Conservation (phyloP, 2,329 filamentous ascomycete genomes). For the Penicillium hordei region DNA sequence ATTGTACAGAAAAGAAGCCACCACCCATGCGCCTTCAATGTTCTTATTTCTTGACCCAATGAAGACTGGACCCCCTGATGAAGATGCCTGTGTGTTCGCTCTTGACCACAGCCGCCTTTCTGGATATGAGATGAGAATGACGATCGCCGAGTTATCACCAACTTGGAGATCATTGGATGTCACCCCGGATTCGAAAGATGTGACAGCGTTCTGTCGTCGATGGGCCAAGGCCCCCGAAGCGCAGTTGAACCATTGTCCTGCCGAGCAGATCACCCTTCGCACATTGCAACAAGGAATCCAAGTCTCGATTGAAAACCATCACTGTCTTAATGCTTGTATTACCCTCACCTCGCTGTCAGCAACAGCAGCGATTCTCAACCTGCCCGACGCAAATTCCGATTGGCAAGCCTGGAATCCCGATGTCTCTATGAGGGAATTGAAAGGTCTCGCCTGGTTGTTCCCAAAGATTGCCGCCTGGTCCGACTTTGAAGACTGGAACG, state of each 20-base stretch:
- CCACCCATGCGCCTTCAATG: constrained; percentile 31
- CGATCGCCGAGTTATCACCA: constrained; percentile 50
- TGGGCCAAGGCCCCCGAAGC: constrained; percentile 27
- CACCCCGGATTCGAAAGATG: constrained; percentile 15
- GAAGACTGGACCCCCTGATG: constrained; percentile 45
- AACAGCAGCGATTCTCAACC: constrained; percentile 19
- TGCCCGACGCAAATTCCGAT: constrained; percentile 12
- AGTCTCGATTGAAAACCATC: constrained; percentile 16
- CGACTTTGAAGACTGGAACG: constrained; percentile 33
- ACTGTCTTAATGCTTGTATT: constrained; percentile 35
- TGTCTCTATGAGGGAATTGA: constrained; percentile 27
- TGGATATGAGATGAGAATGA: constrained; percentile 48
- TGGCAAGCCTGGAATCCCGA: constrained; percentile 33
- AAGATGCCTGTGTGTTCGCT: constrained; percentile 61
- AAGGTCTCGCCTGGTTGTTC: constrained; percentile 35
- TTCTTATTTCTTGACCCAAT: constrained; percentile 61
- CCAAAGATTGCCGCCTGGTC: constrained; percentile 28
- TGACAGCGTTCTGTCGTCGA: constrained; percentile 34
- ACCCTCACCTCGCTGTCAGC: constrained; percentile 32
- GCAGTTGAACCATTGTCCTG: constrained; percentile 20
- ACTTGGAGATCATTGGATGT: constrained; percentile 45
- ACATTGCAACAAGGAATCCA: constrained; percentile 18
- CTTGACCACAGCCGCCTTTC: constrained; percentile 47
- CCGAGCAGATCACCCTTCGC: constrained; percentile 22
- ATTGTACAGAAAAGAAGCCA: constrained; percentile 50